phyloP scores from a whole-genome alignment of 164 flowering plant species.

The Brasenia schreberi region DNA sequence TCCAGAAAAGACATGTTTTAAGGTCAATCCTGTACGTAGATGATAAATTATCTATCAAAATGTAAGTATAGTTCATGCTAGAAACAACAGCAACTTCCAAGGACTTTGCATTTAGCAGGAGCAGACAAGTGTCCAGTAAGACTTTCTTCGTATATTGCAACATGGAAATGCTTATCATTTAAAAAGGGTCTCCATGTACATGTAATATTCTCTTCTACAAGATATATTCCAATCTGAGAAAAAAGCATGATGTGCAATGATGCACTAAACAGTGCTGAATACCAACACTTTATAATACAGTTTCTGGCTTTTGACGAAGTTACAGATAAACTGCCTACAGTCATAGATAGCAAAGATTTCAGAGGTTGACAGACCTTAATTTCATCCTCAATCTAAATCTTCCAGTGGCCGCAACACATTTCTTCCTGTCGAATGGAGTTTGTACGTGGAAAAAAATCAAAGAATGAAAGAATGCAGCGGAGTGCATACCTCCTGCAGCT shows the following conservation, averaged over 20 bases:
- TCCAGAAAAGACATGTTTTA: too few species aligned
- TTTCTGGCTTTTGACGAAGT: neutral
- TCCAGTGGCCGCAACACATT: neutral
- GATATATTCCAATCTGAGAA: neutral
- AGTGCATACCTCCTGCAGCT: neutral
- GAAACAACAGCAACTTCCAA: too few species aligned
- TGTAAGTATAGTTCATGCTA: too few species aligned
- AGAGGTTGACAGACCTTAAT: neutral
- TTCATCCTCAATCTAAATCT: neutral
- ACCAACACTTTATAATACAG: neutral
- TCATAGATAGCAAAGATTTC: neutral
- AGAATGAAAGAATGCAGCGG: conserved; percentile 1
- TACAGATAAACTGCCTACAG: neutral
- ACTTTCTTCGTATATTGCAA: neutral
- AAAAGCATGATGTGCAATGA: neutral
- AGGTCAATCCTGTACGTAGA: too few species aligned
- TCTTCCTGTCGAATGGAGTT: neutral
- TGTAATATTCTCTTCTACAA: neutral
- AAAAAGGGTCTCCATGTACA: neutral
- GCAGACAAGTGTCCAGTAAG: neutral
- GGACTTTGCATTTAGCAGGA: too few species aligned
- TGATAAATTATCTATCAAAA: too few species aligned
- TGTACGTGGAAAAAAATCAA: neutral
- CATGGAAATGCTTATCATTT: neutral
- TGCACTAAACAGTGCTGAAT: neutral